Evolutionary conservation across 1,284 basidiomycete species (phyloP), one percentile per base, ranked within the genome.

Genomic region (Irpex lacteus): DNA sequence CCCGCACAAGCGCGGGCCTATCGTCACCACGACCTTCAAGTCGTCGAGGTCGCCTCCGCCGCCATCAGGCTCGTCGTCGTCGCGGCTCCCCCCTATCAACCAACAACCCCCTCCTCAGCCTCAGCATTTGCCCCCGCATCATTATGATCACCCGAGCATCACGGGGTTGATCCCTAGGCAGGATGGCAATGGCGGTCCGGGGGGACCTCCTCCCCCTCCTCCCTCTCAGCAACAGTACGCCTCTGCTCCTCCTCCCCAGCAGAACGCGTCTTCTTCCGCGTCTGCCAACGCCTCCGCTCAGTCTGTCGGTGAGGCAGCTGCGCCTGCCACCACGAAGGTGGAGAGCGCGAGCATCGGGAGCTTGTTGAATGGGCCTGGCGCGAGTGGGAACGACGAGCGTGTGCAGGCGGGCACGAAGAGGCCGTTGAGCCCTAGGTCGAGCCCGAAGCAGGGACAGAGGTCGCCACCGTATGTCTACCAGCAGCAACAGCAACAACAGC

Each of bases 1-100:
- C 74, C 90, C 89, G 11, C 89, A 91, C 78, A 90, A 90, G 70
- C 83, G 90, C 44, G 90, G 89, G 0, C 88, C 89, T 0, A 77
- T 90, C 50, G 82, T 87, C 15, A 74, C 77, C 38, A 71, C 71
- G 59, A 71, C 75, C 50, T 71, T 73, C 70, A 73, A 72, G 67
- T 68, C 72, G 36, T 70, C 72, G 58, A 66, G 73, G 8, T 69
- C 66, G 60, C 69, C 71, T 40, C 79, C 79, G 58, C 74, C 79
- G 62, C 74, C 79, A 18, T 18, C 50, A 19, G 9, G 9, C 21
- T 53, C 50, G n/a, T 53, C 50, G 50, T 19, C 50, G 63, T 70
- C 76, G n/a, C 62, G 73, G 18, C 68, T 74, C 34, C 71, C 71
- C 47, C 65, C 71, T 15, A 72, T 73, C 62, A 78, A 81, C 34